phyloP scores from a whole-genome alignment of 306 rosid genomes.

The Lablab purpureus region DNA sequence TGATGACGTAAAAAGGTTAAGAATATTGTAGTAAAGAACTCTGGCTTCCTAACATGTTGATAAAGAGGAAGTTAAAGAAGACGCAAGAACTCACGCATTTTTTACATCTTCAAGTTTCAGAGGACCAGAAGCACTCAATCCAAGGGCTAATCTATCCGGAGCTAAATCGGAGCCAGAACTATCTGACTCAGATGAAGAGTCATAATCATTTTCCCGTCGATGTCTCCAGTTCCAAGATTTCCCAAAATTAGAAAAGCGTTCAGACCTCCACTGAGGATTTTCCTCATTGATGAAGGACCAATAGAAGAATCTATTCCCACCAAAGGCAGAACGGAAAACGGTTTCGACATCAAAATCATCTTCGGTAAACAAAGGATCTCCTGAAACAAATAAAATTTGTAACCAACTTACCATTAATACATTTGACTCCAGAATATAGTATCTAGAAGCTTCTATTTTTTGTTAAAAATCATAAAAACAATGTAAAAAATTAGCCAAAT shows the following conservation, averaged over 20 bases:
- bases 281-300: constrained; percentile 78
- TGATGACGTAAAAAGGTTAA: constrained; percentile 37
- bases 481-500: background rate
- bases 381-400: constrained; percentile 44
- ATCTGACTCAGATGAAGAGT: constrained; percentile 60
- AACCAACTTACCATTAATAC: background rate
- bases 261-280: constrained; percentile 73
- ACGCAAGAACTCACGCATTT: constrained; percentile 68
- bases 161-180: constrained; percentile 49
- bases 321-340: constrained; percentile 71
- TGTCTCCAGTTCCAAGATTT: constrained; percentile 66
- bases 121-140: constrained; percentile 74
- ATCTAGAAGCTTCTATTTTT: constrained; percentile 13
- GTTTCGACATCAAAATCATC: constrained; percentile 69
- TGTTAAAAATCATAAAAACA: constrained; percentile 4
- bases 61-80: constrained; percentile 25
- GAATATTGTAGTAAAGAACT: background rate
- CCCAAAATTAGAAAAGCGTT: constrained; percentile 47
- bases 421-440: background rate
- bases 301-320: constrained; percentile 62
- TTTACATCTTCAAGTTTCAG: constrained; percentile 76
- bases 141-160: constrained; percentile 72
- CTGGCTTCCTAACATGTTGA: constrained; percentile 7
- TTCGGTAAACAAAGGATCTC: constrained; percentile 64
- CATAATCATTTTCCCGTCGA: constrained; percentile 52